Base-by-base conservation (phyloP, 169 alveolate species). In the Amoebophrya sp. region DNA sequence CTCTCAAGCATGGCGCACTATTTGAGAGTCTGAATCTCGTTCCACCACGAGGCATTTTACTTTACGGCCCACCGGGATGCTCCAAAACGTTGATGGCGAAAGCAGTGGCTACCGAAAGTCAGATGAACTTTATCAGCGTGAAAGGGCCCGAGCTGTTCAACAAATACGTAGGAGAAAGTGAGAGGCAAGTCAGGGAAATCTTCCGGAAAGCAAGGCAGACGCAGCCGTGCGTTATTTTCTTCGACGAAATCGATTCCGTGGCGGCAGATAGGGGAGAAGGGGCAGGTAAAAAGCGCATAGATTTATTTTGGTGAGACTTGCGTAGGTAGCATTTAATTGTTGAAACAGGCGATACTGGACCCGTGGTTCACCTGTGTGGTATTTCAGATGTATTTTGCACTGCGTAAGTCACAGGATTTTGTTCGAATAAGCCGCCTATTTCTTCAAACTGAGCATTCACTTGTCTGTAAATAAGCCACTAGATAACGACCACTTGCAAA, bases 41-140 rank as follows among this genome's bases (percentile, higher is more conserved):
- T 40, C 98, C 99, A 6, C 99, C 99, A 53, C 95, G 97, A 77
- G 99, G 99, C 10, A 96, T 99, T 83, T 96, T 99, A 91, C 96
- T 99, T 78, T 98, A 99, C 95, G 99, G 99, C 0, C 99, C 99
- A 26, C 99, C 99, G 0, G 99, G 99, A 33, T 98, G 99, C 94
- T 96, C 99, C 54, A 99, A 99, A 95, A 99, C 99, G 23, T 92
- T 99, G 96, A 96, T 99, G 96, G 99, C 99, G 29, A 99, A 98
- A 94, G 99, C 99, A 26, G 97, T 99, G 41, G 99, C 99, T 26
- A 98, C 99, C 38, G 99, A 99, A 95, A 96, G 99, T 92, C 96
- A 98, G 78, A 96, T 99, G 96, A 98, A 99, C 94, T 99, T 99
- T 95, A 97, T 99, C 54, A 98, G 99, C 93, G 98, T 99, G 78